Evolutionary conservation across 495 filamentous ascomycete species (phyloP).

Genomic region (Hyphodiscus hymeniophilus): DNA sequence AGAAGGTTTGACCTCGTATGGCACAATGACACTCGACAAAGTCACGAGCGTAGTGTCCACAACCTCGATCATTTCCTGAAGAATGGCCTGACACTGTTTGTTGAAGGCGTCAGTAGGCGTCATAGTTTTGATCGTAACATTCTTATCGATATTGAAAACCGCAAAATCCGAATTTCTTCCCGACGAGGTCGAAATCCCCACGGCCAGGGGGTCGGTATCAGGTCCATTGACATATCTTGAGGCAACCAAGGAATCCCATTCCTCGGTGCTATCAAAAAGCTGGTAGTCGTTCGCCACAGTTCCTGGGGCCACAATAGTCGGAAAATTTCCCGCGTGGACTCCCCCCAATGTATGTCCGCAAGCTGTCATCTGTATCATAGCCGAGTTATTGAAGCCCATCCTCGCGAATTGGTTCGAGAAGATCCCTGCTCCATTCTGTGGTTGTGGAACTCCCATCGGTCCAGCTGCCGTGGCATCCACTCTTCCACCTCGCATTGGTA

Average conservation of each 20-base stretch:
- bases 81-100: conserved; percentile 38
- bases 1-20: conserved; percentile 52
- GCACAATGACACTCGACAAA: conserved; percentile 42
- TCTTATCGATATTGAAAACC: conserved; percentile 48
- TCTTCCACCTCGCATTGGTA: conserved; percentile 47
- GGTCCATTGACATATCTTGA: conserved; percentile 48
- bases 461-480: conserved; percentile 44
- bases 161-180: conserved; percentile 44
- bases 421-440: conserved; percentile 41
- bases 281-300: conserved; percentile 39
- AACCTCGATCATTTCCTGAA: conserved; percentile 54
- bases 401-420: conserved; percentile 47
- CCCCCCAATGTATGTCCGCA: conserved; percentile 57
- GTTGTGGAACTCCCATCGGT: conserved; percentile 47
- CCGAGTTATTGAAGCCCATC: conserved; percentile 45
- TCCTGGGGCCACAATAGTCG: conserved; percentile 39
- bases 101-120: conserved; percentile 33
- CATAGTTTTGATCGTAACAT: conserved; percentile 45
- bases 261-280: conserved; percentile 30
- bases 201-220: conserved; percentile 43
- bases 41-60: conserved; percentile 40
- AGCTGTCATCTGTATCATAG: conserved; percentile 54
- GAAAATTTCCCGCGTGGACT: conserved; percentile 48
- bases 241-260: conserved; percentile 47
- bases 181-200: conserved; percentile 31